Evolutionary conservation across 192 early-diverging fungal species (phyloP).

Genomic region (Rhizophagus clarus): DNA sequence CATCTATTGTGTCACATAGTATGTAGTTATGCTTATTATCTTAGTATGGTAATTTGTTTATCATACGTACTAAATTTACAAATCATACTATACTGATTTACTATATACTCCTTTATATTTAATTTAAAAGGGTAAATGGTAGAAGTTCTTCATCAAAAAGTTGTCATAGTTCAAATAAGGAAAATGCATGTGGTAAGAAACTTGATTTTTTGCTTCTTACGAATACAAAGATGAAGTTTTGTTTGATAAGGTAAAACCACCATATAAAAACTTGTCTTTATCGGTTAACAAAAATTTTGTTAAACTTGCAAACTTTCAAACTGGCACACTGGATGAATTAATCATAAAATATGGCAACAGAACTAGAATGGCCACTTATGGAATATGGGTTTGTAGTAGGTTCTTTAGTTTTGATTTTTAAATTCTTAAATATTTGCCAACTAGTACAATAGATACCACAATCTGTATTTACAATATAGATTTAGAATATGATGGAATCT

Average conservation of each 20-base stretch:
- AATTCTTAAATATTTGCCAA: not conserved
- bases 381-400: not conserved
- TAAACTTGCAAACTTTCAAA: not conserved
- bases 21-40: too few relatives aligned
- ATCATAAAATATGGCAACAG: slow-evolving; percentile 11
- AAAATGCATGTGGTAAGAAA: not conserved
- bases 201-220: not conserved
- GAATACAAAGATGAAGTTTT: not conserved
- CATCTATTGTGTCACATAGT: too few relatives aligned
- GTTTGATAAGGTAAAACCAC: not conserved
- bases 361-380: not conserved
- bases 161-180: not conserved
- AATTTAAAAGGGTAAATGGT: too few relatives aligned
- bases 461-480: not conserved
- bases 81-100: too few relatives aligned
- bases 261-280: not conserved
- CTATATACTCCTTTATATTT: too few relatives aligned
- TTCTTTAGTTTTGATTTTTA: not conserved
- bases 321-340: not conserved
- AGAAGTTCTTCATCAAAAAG: too few relatives aligned
- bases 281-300: not conserved
- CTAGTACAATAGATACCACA: not conserved
- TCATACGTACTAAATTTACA: too few relatives aligned
- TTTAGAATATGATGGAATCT: not conserved
- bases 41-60: too few relatives aligned